Conservation (phyloP, 2,329 filamentous ascomycete genomes). For the Fusarium dlaminii region DNA sequence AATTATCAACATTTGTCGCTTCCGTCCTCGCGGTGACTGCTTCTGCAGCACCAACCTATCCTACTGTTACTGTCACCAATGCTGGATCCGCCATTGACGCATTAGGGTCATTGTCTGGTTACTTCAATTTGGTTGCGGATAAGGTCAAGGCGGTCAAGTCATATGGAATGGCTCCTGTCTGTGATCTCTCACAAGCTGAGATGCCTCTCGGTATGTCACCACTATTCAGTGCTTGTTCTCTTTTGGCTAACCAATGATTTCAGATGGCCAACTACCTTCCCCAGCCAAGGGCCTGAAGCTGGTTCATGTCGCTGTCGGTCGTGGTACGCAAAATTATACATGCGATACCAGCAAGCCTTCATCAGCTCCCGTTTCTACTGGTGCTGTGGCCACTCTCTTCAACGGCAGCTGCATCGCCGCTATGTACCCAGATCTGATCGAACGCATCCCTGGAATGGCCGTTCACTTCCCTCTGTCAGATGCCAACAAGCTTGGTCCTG, state of each 20-base stretch:
- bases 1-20: constrained; percentile 57
- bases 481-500: constrained; percentile 59
- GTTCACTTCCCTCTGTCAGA: constrained; percentile 70
- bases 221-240: not conserved
- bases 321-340: constrained; percentile 94
- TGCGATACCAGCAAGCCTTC: constrained; percentile 71
- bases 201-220: constrained; percentile 59
- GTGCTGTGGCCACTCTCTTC: constrained; percentile 86
- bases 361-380: constrained; percentile 70
- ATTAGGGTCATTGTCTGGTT: constrained; percentile 62
- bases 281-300: constrained; percentile 70
- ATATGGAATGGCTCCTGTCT: constrained; percentile 55
- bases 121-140: constrained; percentile 67
- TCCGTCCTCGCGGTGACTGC: constrained; percentile 58
- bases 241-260: constrained; percentile 17
- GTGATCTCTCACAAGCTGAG: constrained; percentile 63
- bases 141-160: constrained; percentile 62
- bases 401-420: constrained; percentile 84
- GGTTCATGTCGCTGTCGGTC: constrained; percentile 84
- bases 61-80: constrained; percentile 49
- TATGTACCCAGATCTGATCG: constrained; percentile 72
- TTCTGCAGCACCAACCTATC: constrained; percentile 57
- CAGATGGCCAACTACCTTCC: constrained; percentile 63
- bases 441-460: constrained; percentile 71
- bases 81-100: constrained; percentile 50